These are phyloP conservation scores for Cucumis cinereus DNA, from an alignment of 306 rosid species.

Conservation along the genomic window DNA sequence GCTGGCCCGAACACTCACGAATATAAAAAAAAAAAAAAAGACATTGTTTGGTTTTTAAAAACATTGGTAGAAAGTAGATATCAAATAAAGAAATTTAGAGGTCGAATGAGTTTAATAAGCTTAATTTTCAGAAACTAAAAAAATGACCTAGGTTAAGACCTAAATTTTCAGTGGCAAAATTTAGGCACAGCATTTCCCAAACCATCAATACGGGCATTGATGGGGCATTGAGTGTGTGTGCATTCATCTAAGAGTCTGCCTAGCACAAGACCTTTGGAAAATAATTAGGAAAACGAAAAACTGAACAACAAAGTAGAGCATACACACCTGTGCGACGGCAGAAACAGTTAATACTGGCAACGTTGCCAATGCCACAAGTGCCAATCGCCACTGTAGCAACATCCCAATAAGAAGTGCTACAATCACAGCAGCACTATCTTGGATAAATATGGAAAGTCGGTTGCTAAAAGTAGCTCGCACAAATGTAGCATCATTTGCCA, in stretches of 20 bases:
- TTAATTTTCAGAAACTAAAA: no score
- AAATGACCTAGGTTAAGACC: no score
- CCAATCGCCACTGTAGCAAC: constrained; percentile 83
- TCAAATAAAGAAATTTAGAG: no score
- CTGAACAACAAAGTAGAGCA: neutral
- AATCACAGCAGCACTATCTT: constrained; percentile 92
- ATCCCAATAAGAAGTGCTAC: constrained; percentile 91
- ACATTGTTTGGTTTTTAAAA: no score
- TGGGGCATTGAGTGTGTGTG: neutral
- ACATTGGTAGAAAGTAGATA: no score
- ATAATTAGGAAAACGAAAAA: neutral
- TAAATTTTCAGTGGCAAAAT: no score
- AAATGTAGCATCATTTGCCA: constrained; percentile 98
- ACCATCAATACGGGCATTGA: no score
- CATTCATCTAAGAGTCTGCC: neutral
- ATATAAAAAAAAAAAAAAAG: no score
- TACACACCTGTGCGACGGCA: constrained; percentile 83
- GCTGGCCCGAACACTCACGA: no score
- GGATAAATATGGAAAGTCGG: constrained; percentile 93
- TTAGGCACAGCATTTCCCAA: no score
- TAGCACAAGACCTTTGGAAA: neutral
- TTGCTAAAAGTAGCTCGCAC: constrained; percentile 98
- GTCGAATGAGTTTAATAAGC: no score
- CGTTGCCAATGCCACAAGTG: constrained; percentile 95
- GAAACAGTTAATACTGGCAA: constrained; percentile 82